These are phyloP conservation scores for Dalbergia cultrata DNA, from an alignment of 306 rosid genomes.

Conservation along the genomic window DNA sequence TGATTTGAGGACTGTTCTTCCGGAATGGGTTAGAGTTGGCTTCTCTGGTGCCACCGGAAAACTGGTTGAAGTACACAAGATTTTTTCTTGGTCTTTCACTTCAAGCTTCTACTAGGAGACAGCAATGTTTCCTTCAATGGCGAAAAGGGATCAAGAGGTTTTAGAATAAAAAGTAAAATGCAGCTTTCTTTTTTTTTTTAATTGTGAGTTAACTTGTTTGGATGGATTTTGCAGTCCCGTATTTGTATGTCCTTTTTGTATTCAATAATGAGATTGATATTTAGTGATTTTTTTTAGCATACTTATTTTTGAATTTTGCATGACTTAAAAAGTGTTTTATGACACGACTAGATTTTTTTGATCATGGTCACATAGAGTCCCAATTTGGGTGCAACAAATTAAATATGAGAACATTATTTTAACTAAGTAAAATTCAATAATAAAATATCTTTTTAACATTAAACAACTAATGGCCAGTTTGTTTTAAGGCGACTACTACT, in stretches of 20 bases:
- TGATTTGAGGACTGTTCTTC: conserved; percentile 55
- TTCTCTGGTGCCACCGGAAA: conserved; percentile 55
- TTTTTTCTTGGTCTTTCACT: conserved; percentile 51
- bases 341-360: neutral
- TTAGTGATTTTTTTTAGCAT: too few relatives aligned
- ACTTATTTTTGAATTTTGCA: neutral
- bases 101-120: conserved; percentile 27
- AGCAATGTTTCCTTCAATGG: too few relatives aligned
- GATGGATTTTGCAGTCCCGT: neutral
- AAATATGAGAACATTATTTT: too few relatives aligned
- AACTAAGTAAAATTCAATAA: too few relatives aligned
- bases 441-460: too few relatives aligned
- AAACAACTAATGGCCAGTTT: too few relatives aligned
- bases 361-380: too few relatives aligned
- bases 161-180: neutral
- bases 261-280: too few relatives aligned
- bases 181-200: neutral
- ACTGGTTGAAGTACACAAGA: conserved; percentile 35
- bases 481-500: too few relatives aligned
- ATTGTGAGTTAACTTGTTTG: too few relatives aligned
- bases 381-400: too few relatives aligned
- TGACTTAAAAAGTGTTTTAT: neutral
- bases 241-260: neutral
- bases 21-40: conserved; percentile 61
- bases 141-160: too few relatives aligned